These are phyloP conservation scores for Nemania sp. DNA, from an alignment of 2,329 filamentous ascomycete genomes.

Conservation along the genomic window DNA sequence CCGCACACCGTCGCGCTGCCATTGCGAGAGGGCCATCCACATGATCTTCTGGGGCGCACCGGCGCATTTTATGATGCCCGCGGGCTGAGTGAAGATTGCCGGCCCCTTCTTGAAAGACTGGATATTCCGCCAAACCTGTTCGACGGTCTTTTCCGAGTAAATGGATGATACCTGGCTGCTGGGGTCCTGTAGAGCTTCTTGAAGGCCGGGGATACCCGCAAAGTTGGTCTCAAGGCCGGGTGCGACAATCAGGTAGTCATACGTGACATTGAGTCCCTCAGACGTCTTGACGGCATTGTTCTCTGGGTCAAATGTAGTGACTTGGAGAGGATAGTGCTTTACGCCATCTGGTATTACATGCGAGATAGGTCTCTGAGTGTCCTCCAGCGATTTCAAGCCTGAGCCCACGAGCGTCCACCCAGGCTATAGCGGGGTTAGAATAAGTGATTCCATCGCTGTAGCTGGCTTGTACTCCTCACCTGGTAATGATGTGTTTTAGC, in stretches of 20 bases:
- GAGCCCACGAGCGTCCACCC: conserved; percentile 56
- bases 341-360: conserved; percentile 51
- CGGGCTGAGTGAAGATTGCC: conserved; percentile 56
- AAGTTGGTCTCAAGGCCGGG: conserved; percentile 55
- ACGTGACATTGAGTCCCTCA: conserved; percentile 53
- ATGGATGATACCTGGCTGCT: conserved; percentile 54
- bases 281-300: conserved; percentile 53
- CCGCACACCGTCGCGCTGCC: conserved; percentile 52
- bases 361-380: conserved; percentile 48
- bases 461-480: conserved; percentile 29
- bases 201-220: conserved; percentile 51
- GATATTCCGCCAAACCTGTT: conserved; percentile 54
- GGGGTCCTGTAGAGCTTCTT: conserved; percentile 52
- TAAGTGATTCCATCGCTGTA: neutral
- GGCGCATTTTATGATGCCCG: conserved; percentile 55
- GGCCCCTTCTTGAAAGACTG: conserved; percentile 52
- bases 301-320: conserved; percentile 52
- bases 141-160: conserved; percentile 53
- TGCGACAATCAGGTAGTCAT: conserved; percentile 55
- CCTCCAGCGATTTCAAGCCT: conserved; percentile 49
- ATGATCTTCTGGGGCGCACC: conserved; percentile 56
- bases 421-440: conserved; percentile 44
- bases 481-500: conserved; percentile 53
- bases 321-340: conserved; percentile 52
- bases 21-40: conserved; percentile 56